Evolutionary conservation across 257 asterid genomes (phyloP).

Genomic region (Scutellaria baicalensis): DNA sequence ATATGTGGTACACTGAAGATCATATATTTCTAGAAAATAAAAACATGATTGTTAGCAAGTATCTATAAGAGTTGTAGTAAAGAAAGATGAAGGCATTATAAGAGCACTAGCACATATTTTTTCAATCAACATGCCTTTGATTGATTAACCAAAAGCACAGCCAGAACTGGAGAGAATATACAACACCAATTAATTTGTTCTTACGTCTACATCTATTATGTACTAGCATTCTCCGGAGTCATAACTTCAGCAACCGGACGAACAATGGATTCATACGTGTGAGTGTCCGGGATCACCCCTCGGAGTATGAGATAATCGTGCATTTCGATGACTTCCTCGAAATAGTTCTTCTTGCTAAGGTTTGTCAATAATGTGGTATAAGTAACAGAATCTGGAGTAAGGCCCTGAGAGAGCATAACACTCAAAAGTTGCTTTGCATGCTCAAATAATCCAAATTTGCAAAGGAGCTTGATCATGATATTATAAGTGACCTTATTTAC

Average conservation of each 20-base stretch:
- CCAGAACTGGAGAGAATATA: no score
- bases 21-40: no score
- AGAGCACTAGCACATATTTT: no score
- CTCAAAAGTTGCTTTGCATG: constrained; percentile 44
- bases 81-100: no score
- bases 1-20: no score
- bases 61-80: no score
- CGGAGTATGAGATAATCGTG: neutral
- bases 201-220: no score
- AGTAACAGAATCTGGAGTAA: constrained; percentile 46
- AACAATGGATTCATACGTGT: neutral
- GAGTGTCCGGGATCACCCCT: neutral
- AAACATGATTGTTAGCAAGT: no score
- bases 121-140: no score
- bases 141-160: no score
- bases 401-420: constrained; percentile 40
- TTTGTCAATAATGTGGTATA: constrained; percentile 49
- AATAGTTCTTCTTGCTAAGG: constrained; percentile 23
- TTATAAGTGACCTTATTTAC: constrained; percentile 51
- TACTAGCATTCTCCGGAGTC: neutral
- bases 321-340: constrained; percentile 35
- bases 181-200: no score
- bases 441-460: constrained; percentile 47
- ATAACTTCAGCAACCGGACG: neutral
- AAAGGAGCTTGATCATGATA: constrained; percentile 46